Percentiles rank a stretch among this genome's conserved stretches.
Conservation (phyloP, 345 rosid genomes). For the Clarkia xantiana region DNA sequence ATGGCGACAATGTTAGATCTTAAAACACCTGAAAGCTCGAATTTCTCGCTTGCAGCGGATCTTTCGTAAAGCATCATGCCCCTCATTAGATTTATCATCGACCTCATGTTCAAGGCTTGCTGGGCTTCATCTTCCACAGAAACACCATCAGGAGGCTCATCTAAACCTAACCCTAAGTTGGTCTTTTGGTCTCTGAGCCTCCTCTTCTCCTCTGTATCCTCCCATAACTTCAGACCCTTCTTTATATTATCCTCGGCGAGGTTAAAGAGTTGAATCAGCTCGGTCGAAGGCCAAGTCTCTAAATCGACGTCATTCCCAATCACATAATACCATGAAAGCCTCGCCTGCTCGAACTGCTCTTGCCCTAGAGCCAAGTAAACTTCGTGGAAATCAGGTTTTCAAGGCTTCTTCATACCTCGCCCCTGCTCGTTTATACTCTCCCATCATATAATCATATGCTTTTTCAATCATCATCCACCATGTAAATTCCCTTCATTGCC, state of each 20-base stretch:
- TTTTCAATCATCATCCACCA: constrained; percentile 37
- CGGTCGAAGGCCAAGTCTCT: constrained; percentile 44
- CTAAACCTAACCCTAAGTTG: constrained; percentile 14
- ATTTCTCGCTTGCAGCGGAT: constrained; percentile 63
- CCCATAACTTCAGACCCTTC: constrained; percentile 57
- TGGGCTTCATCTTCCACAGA: constrained; percentile 36
- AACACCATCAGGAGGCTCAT: constrained; percentile 29
- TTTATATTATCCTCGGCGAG: constrained; percentile 64
- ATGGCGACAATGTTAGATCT: constrained; percentile 38
- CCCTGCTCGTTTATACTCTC: constrained; percentile 44
- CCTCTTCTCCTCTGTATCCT: constrained; percentile 25
- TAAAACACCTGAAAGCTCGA: constrained; percentile 62
- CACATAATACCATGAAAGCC: constrained; percentile 72
- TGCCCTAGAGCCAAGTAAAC: constrained; percentile 55
- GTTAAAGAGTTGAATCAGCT: constrained; percentile 44
- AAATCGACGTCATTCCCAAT: constrained; percentile 40
- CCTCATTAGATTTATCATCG: constrained; percentile 64
- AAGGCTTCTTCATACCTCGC: constrained; percentile 61
- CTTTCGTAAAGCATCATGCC: constrained; percentile 83
- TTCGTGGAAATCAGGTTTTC: constrained; percentile 70
- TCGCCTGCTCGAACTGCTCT: constrained; percentile 83
- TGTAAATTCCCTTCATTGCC: constrained; percentile 57
- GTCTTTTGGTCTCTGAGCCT: constrained; percentile 16
- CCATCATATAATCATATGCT: constrained; percentile 46
- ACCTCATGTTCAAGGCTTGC: constrained; percentile 26